phyloP scores from a whole-genome alignment of 176 grass and related monocot genomes.

The Urochloa ruziziensis region DNA sequence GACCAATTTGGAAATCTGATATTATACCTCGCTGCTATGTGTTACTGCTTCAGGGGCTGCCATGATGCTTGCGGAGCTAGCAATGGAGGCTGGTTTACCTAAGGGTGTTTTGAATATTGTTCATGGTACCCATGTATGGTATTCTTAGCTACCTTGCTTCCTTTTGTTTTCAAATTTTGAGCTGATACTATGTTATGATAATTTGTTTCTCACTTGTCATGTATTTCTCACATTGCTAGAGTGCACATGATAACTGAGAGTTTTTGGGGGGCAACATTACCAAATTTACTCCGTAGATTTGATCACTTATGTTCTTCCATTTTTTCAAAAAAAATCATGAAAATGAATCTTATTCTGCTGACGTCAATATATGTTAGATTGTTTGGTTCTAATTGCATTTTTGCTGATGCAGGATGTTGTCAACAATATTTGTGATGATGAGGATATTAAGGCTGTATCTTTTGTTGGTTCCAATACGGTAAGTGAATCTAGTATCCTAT shows the following conservation, averaged over 20 bases:
- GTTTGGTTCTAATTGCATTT: slow-evolving; percentile 30
- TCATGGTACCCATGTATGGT: slow-evolving; percentile 93
- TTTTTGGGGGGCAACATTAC: background rate
- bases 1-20: slow-evolving; percentile 17
- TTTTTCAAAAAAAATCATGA: background rate
- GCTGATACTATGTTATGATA: background rate
- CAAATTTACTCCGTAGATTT: background rate
- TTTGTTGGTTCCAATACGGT: slow-evolving; percentile 99
- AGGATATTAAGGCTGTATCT: slow-evolving; percentile 90
- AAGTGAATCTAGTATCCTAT: slow-evolving; percentile 36
- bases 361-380: slow-evolving; percentile 1
- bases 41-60: slow-evolving; percentile 60
- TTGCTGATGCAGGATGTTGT: slow-evolving; percentile 69
- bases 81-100: slow-evolving; percentile 89
- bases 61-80: slow-evolving; percentile 94
- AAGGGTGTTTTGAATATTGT: slow-evolving; percentile 96
- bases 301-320: background rate
- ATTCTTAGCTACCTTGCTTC: background rate
- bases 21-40: slow-evolving; percentile 2
- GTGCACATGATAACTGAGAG: background rate
- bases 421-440: slow-evolving; percentile 97
- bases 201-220: background rate
- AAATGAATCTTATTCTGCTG: slow-evolving; percentile 20
- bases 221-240: slow-evolving; percentile 1
- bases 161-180: background rate